Percentiles rank a stretch among this genome's conserved stretches.
Conservation (phyloP, 2,329 filamentous ascomycete species). For the Pseudopithomyces maydicus region DNA sequence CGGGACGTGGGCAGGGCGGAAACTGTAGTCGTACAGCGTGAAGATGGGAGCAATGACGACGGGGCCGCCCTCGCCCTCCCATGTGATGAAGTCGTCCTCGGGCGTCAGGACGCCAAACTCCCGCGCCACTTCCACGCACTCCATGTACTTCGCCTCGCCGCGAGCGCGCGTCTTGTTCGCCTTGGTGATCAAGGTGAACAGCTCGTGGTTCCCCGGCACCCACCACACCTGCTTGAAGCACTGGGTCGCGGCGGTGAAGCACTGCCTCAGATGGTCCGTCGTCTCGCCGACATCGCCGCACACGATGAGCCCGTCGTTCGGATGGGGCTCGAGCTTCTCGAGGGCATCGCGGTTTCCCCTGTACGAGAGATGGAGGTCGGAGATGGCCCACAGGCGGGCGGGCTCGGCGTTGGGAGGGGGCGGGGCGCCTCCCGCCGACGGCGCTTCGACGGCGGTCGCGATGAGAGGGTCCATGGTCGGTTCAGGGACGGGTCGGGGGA, state of each 20-base stretch:
- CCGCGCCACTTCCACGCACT: constrained; percentile 60
- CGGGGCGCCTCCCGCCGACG: not conserved
- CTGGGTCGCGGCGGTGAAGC: constrained; percentile 46
- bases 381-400: constrained; percentile 50
- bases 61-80: constrained; percentile 58
- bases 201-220: constrained; percentile 64
- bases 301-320: constrained; percentile 52
- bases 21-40: constrained; percentile 66
- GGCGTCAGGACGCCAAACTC: constrained; percentile 60
- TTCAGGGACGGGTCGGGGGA: not conserved
- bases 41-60: constrained; percentile 61
- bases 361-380: constrained; percentile 54
- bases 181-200: constrained; percentile 56
- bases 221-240: constrained; percentile 58
- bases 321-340: constrained; percentile 45
- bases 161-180: constrained; percentile 44
- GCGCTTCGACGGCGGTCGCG: not conserved
- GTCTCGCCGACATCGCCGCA: constrained; percentile 50
- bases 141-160: constrained; percentile 60
- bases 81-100: constrained; percentile 60
- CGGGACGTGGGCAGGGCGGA: constrained; percentile 56
- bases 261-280: constrained; percentile 38
- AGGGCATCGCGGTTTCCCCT: constrained; percentile 52
- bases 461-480: not conserved
- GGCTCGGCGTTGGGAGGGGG: not conserved